These are phyloP conservation scores for Withania somnifera DNA, from an alignment of 305 asterid genomes.

Conservation along the genomic window DNA sequence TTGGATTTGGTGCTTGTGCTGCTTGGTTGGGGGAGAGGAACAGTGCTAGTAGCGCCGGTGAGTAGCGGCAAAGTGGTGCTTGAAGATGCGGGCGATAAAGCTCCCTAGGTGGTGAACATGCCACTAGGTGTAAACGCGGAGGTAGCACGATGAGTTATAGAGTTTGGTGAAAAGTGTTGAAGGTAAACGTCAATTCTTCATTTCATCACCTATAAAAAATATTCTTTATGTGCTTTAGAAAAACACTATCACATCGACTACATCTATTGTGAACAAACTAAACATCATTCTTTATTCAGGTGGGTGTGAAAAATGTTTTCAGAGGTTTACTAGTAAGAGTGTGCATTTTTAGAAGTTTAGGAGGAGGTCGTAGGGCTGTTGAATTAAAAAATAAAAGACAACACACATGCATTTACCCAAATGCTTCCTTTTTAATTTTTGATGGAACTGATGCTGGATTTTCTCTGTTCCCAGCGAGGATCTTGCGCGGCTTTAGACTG, in stretches of 20 bases:
- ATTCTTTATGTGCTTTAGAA: not conserved
- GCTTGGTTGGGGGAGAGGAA: not conserved
- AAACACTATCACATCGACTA: not conserved
- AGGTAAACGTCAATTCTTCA: not conserved
- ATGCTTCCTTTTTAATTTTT: not conserved
- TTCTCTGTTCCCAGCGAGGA: conserved; percentile 56
- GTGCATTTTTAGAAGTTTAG: not conserved
- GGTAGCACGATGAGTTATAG: not conserved
- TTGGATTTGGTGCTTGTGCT: not conserved
- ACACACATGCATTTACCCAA: not conserved
- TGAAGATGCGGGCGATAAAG: not conserved
- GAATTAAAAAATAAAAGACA: not conserved
- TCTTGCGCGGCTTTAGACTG: conserved; percentile 86
- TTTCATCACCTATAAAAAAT: not conserved
- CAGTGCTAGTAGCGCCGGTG: not conserved
- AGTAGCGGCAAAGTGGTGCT: not conserved
- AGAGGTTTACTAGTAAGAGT: not conserved
- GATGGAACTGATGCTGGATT: not conserved
- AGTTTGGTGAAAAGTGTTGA: not conserved
- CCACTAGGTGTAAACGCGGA: not conserved
- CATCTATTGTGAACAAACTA: not conserved
- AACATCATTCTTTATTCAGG: not conserved
- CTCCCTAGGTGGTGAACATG: not conserved
- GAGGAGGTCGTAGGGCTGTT: conserved; percentile 1
- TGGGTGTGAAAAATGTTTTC: not conserved